A percentile compares a stretch with the other conserved stretches of the same genome.
phyloP scores from a whole-genome alignment of 2,329 filamentous ascomycete species.

The Cladophialophora carrionii region DNA sequence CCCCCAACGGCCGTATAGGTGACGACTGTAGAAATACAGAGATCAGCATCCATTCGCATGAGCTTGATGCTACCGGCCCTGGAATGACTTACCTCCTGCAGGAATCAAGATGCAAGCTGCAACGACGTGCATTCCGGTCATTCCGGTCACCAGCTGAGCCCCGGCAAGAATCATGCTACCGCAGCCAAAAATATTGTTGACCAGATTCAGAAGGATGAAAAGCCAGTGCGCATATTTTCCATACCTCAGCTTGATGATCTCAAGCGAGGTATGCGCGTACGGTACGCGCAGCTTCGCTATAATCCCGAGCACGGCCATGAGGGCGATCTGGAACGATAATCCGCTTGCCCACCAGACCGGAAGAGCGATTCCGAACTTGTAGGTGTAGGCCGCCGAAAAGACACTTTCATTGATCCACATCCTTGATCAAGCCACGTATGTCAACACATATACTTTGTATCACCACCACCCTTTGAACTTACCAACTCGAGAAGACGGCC shows the following conservation, averaged over 20 bases:
- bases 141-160: slow-evolving; percentile 50
- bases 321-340: slow-evolving; percentile 54
- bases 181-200: slow-evolving; percentile 52
- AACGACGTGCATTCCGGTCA: slow-evolving; percentile 55
- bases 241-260: slow-evolving; percentile 56
- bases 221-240: slow-evolving; percentile 49
- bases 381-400: slow-evolving; percentile 43
- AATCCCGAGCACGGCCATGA: slow-evolving; percentile 56
- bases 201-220: slow-evolving; percentile 48
- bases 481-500: slow-evolving; percentile 47
- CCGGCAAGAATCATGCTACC: slow-evolving; percentile 53
- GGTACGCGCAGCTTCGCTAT: slow-evolving; percentile 56
- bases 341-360: slow-evolving; percentile 48
- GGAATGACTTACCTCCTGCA: slow-evolving; percentile 46
- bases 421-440: slow-evolving; percentile 3
- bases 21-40: slow-evolving; percentile 17
- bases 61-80: background rate
- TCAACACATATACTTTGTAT: background rate
- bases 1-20: slow-evolving; percentile 53
- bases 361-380: slow-evolving; percentile 44
- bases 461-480: background rate
- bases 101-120: slow-evolving; percentile 54
- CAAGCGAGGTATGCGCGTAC: slow-evolving; percentile 56
- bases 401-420: slow-evolving; percentile 48
- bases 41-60: slow-evolving; percentile 7